Base-by-base conservation (phyloP, 2,329 filamentous ascomycete genomes). In the Ambrosiella beaveri region DNA sequence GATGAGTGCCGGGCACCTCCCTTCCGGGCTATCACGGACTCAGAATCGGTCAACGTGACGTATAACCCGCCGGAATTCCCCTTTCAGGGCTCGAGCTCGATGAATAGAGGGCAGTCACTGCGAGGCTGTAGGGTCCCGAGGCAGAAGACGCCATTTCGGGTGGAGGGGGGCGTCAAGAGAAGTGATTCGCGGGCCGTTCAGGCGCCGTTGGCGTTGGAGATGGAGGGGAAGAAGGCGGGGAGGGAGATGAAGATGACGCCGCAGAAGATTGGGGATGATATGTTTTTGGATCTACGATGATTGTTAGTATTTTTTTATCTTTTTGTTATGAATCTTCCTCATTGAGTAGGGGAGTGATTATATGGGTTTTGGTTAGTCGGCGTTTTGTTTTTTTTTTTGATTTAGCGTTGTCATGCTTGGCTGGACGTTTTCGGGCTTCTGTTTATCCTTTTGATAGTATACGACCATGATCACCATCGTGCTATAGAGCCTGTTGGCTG, bases 211-310 rank as follows among this genome's bases (percentile, higher is more conserved):
- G 2, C 6, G 2, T 36, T 51, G 47, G 19, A 19, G 8, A 36
- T 3, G 19, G 27, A 51, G 15, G 47, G n/a, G 7, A 11, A 19
- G 19, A 13, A 19, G 15, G 47, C 1, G n/a, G 47, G 47, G 9
- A 41, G 80, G 80, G 0, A 74, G 1, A 84, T 81, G 80, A 72
- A 81, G 63, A 54, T 87, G 64, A 87, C 84, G 51, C 84, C 84
- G 2, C 82, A 80, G 59, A 71, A 81, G 61, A 74, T 80, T 54
- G 84, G 84, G 0, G 79, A 83, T 35, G 82, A 86, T 65, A 65
- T 87, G 60, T 83, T 77, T 62, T 65, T 81, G 63, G 76, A 76
- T 17, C 6, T 51, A 12, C 5, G 47, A 11, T 51, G 17, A 35
- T 35, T 27, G 47, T 9, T 11, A 35, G 27, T 12, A 7, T 51